Evolutionary conservation across 179 eudicot species (phyloP), one percentile per base, ranked within the genome.

Genomic region (Beta lomatogona): DNA sequence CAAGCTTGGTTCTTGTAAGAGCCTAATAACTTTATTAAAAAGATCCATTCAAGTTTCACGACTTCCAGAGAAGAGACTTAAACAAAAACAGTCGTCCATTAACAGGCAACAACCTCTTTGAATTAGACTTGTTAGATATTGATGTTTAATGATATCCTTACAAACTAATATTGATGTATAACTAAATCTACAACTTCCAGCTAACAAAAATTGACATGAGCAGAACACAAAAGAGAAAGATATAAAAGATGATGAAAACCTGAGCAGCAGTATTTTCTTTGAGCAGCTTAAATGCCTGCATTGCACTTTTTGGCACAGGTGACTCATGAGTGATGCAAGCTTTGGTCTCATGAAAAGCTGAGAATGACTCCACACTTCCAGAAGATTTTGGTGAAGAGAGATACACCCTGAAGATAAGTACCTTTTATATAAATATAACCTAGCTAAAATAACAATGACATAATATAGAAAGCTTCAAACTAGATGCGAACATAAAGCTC

Each of bases 221-320:
- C 53, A 68, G 19, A 57, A 28, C 8, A 50, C 10, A 16, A 9
- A 5, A 66, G 18, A 58, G 19, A 71, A 41, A 25, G 28, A 25
- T 25, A 25, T 25, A 76, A 31, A 59, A 31, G 52, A 9, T 11
- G 58, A 25, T 69, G 0, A 73, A 75, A 73, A 95, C 99, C 99
- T 94, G 95, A 71, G 88, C 94, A 57, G 82, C 88, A 65, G 95
- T 59, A 82, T 75, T 92, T 82, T 93, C 93, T 58, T 86, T 88
- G 60, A 95, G 91, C 76, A 95, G 63, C 90, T 9, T 87, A 86
- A 93, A 93, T 36, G 98, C 97, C 76, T 89, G 86, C 76, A 93
- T 81, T 57, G 95, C 95, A 82, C 88, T 83, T 46, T 85, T 86
- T 77, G 94, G 91, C 58, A 84, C 84, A 15, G 88, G 75, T 14